Evolutionary conservation across 768 basidiomycete species (phyloP).

Genomic region (Chalciporus chontae): DNA sequence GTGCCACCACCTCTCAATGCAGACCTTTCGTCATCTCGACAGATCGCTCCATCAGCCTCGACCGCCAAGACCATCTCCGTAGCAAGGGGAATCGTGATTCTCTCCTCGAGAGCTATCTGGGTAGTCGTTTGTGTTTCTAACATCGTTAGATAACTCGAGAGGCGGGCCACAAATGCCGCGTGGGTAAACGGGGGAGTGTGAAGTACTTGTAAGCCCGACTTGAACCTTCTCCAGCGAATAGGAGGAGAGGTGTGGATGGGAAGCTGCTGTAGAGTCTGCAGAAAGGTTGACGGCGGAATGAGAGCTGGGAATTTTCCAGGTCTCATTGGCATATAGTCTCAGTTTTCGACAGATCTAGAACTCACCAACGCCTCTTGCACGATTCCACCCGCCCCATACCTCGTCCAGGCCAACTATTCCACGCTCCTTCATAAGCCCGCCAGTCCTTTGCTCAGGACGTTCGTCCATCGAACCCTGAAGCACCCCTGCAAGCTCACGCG

Average conservation of each 20-base stretch:
- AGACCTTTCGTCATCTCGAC: slow-evolving; percentile 63
- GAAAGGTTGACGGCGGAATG: slow-evolving; percentile 83
- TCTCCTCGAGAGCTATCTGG: slow-evolving; percentile 70
- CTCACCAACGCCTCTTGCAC: slow-evolving; percentile 84
- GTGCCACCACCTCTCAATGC: slow-evolving; percentile 37
- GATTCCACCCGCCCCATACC: slow-evolving; percentile 94
- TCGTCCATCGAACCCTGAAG: slow-evolving; percentile 46
- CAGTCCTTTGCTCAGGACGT: slow-evolving; percentile 12
- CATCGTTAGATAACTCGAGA: slow-evolving; percentile 52
- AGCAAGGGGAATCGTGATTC: slow-evolving; percentile 67
- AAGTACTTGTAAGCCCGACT: slow-evolving; percentile 73
- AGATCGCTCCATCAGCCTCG: slow-evolving; percentile 67
- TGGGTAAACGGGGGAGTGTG: slow-evolving; percentile 78
- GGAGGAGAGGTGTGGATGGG: slow-evolving; percentile 61
- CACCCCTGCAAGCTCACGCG: slow-evolving; percentile 74
- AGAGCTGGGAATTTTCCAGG: slow-evolving; percentile 53
- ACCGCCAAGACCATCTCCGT: slow-evolving; percentile 75
- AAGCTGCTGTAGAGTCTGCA: slow-evolving; percentile 70
- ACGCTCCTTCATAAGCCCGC: slow-evolving; percentile 72
- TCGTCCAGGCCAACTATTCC: slow-evolving; percentile 88
- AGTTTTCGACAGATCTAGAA: not conserved
- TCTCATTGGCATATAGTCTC: not conserved
- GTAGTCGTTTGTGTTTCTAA: slow-evolving; percentile 55
- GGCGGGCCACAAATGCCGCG: slow-evolving; percentile 63
- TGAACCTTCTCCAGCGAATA: slow-evolving; percentile 64